These are phyloP conservation scores for Chrysopogon serrulatus DNA, from an alignment of 176 grass and related monocot genomes.

Conservation along the genomic window DNA sequence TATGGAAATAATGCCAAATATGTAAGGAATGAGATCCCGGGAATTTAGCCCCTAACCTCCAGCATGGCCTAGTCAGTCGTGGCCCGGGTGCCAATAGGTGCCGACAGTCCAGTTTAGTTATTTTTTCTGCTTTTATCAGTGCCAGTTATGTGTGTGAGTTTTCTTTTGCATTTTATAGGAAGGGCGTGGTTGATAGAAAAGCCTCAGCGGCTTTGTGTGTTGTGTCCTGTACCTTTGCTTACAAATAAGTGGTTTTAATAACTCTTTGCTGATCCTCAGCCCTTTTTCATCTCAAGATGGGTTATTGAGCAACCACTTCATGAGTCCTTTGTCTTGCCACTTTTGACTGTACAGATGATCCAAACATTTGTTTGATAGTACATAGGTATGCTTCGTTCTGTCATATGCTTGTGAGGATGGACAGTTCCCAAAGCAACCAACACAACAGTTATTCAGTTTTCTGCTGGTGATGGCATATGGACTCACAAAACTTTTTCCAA, in stretches of 20 bases:
- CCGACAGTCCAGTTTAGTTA: no score
- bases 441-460: background rate
- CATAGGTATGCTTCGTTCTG: background rate
- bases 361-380: background rate
- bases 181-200: background rate
- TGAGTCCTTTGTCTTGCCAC: background rate
- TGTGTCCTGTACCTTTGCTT: background rate
- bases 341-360: background rate
- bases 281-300: background rate
- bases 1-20: no score
- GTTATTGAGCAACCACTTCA: background rate
- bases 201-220: background rate
- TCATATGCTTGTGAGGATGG: background rate
- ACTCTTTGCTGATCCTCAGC: background rate
- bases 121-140: background rate
- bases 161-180: background rate
- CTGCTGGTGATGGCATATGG: background rate
- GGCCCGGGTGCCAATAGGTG: no score
- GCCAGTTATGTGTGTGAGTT: background rate
- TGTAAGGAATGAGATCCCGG: no score
- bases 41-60: no score
- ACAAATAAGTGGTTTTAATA: background rate
- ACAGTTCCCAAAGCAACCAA: background rate
- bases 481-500: background rate
- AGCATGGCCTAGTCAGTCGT: no score